Percentiles rank a stretch among this genome's conserved stretches.
These are phyloP conservation scores for Penicillium fimorum DNA, from an alignment of 495 filamentous ascomycete genomes.

Conservation along the genomic window DNA sequence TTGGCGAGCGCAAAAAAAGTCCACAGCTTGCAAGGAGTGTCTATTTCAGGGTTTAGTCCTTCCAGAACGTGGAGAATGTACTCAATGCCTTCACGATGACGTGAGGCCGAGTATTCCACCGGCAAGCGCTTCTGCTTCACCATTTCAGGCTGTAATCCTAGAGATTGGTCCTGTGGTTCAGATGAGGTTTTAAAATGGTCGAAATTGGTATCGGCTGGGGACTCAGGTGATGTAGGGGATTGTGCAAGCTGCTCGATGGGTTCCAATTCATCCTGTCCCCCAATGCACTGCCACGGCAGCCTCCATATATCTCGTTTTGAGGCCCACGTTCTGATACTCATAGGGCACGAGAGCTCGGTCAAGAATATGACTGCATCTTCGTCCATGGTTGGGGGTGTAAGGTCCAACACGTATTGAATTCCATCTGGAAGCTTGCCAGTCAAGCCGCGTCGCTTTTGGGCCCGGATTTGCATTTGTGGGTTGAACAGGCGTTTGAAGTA, in stretches of 20 bases:
- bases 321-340: conserved; percentile 48
- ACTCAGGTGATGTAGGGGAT: neutral
- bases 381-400: conserved; percentile 58
- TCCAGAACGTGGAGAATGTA: conserved; percentile 55
- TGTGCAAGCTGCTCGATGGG: neutral
- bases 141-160: neutral
- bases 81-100: conserved; percentile 60
- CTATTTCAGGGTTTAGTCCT: conserved; percentile 49
- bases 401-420: conserved; percentile 58
- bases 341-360: conserved; percentile 57
- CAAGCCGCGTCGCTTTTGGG: conserved; percentile 34
- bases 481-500: conserved; percentile 50
- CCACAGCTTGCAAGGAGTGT: conserved; percentile 65
- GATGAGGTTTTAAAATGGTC: neutral
- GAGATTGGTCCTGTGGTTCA: neutral
- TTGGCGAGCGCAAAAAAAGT: conserved; percentile 60
- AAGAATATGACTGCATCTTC: conserved; percentile 58
- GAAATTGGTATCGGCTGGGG: neutral
- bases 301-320: conserved; percentile 42
- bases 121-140: conserved; percentile 19
- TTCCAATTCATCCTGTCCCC: conserved; percentile 36
- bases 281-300: conserved; percentile 40
- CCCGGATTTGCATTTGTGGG: conserved; percentile 31
- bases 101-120: conserved; percentile 57
- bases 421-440: conserved; percentile 33